Percentiles rank a stretch among this genome's conserved stretches.
These are phyloP conservation scores for Fusarium humuli DNA, from an alignment of 2,329 filamentous ascomycete genomes.

Conservation along the genomic window DNA sequence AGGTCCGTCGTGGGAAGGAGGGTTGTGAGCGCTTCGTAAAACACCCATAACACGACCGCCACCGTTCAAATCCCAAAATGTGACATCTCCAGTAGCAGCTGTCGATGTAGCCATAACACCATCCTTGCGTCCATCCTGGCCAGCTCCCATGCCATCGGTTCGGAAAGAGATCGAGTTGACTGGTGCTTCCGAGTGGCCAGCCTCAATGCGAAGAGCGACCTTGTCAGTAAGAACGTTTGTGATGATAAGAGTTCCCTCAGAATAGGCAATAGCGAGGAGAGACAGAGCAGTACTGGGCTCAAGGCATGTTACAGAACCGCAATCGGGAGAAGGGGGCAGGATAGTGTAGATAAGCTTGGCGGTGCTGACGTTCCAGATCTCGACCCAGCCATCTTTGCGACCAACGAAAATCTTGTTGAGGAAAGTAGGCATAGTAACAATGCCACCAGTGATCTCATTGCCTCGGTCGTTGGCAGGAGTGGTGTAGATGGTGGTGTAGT, in stretches of 20 bases:
- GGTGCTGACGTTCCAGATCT: constrained; percentile 97
- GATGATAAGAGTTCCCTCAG: constrained; percentile 80
- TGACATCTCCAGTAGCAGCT: constrained; percentile 83
- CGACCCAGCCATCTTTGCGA: constrained; percentile 86
- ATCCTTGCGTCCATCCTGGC: constrained; percentile 83
- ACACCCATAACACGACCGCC: constrained; percentile 89
- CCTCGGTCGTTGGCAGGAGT: constrained; percentile 67
- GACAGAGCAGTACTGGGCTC: constrained; percentile 87
- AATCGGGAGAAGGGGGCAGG: constrained; percentile 76
- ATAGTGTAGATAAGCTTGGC: constrained; percentile 93
- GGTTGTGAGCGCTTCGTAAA: constrained; percentile 87
- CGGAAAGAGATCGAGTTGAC: constrained; percentile 90
- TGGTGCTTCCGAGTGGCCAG: constrained; percentile 71
- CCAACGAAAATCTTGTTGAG: constrained; percentile 96
- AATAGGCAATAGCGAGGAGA: constrained; percentile 88
- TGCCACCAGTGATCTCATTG: constrained; percentile 78
- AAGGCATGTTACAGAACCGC: constrained; percentile 86
- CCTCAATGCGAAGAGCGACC: constrained; percentile 74
- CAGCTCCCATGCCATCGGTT: constrained; percentile 88
- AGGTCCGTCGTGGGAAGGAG: constrained; percentile 67
- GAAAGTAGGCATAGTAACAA: constrained; percentile 92
- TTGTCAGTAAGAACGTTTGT: constrained; percentile 86
- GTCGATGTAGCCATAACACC: constrained; percentile 96
- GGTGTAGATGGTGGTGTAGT: constrained; percentile 86
- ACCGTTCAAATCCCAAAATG: constrained; percentile 94